A percentile compares a stretch with the other conserved stretches of the same genome.
phyloP scores from a whole-genome alignment of 306 rosid genomes.

The Fragaria nilgerrensis region DNA sequence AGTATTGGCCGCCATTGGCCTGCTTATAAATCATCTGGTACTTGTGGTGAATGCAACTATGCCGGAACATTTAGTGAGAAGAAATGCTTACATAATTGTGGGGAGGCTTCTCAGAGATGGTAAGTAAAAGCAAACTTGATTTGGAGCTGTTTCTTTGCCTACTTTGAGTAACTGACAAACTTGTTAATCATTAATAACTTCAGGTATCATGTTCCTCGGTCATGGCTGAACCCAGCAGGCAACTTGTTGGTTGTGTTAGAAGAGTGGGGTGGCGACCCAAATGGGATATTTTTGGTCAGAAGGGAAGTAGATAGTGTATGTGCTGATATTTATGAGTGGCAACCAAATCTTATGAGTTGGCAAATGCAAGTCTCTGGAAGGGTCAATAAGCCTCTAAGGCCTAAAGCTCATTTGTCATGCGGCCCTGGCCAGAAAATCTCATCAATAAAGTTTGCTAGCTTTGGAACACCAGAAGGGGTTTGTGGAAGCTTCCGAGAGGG shows the following conservation, averaged over 20 bases:
- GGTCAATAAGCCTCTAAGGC: conserved; percentile 59
- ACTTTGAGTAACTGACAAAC: conserved; percentile 18
- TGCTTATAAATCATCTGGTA: conserved; percentile 86
- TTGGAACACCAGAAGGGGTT: conserved; percentile 81
- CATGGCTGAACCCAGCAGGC: conserved; percentile 89
- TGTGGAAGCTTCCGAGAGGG: conserved; percentile 90
- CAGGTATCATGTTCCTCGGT: conserved; percentile 95
- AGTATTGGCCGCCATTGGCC: conserved; percentile 95
- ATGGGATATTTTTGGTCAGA: conserved; percentile 78
- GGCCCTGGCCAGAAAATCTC: conserved; percentile 83
- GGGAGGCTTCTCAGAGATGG: conserved; percentile 97
- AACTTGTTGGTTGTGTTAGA: conserved; percentile 86
- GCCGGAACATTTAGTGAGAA: conserved; percentile 74
- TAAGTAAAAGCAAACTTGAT: conserved; percentile 32
- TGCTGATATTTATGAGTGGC: conserved; percentile 94
- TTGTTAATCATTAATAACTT: conserved; percentile 27
- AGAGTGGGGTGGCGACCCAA: conserved; percentile 91
- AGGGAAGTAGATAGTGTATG: conserved; percentile 76
- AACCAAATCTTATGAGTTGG: conserved; percentile 81
- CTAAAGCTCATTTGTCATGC: conserved; percentile 84
- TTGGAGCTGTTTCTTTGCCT: conserved; percentile 12
- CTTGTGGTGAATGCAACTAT: conserved; percentile 66
- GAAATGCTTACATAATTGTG: conserved; percentile 73
- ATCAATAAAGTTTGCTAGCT: conserved; percentile 91
- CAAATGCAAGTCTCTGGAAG: conserved; percentile 80